A percentile compares a stretch with the other conserved stretches of the same genome.
These are phyloP conservation scores for Phialocephala subalpina DNA, from an alignment of 2,329 filamentous ascomycete genomes.

Conservation along the genomic window DNA sequence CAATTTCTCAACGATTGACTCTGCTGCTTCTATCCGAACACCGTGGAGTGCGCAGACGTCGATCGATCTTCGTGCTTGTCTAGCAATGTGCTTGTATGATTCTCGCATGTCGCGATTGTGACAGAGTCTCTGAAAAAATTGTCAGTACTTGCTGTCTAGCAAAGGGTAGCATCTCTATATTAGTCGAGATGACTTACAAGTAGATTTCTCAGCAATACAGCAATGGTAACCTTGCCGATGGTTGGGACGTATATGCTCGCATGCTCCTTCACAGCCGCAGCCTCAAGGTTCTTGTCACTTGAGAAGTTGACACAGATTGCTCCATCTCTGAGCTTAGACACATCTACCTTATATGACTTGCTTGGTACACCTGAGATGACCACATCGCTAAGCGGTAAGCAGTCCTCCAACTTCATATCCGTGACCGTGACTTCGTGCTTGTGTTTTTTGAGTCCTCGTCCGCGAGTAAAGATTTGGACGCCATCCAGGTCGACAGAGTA, in stretches of 20 bases:
- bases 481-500: constrained; percentile 95
- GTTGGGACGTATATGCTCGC: constrained; percentile 97
- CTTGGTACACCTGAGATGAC: constrained; percentile 92
- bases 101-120: constrained; percentile 10
- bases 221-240: constrained; percentile 97
- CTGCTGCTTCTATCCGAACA: background rate
- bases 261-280: constrained; percentile 88
- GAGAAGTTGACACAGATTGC: constrained; percentile 99
- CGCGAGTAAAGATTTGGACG: constrained; percentile 90
- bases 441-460: constrained; percentile 83
- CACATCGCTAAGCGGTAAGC: constrained; percentile 88
- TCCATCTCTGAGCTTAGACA: constrained; percentile 82
- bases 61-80: constrained; percentile 5
- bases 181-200: constrained; percentile 51
- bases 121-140: constrained; percentile 10
- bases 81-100: background rate
- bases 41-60: constrained; percentile 2
- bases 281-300: constrained; percentile 91
- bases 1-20: background rate
- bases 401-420: constrained; percentile 80
- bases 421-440: constrained; percentile 84
- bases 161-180: background rate
- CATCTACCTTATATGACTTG: constrained; percentile 89
- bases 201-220: constrained; percentile 86
- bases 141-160: background rate